Evolutionary conservation across 495 filamentous ascomycete species (phyloP), one percentile per base, ranked within the genome.

Genomic region (Trichoderma erinaceum): DNA sequence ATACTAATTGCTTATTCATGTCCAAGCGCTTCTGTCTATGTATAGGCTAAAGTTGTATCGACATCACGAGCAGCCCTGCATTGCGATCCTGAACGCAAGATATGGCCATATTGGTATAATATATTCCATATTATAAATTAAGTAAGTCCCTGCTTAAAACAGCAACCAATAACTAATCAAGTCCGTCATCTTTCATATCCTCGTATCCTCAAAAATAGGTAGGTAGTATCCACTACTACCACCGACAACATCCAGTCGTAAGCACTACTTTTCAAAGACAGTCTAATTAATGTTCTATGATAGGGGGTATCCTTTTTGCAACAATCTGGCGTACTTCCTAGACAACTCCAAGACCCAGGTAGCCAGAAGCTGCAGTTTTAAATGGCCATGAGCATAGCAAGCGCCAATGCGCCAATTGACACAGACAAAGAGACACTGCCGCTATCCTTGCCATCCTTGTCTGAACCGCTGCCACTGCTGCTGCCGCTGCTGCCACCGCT

Each of bases 381-480:
- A 41, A 41, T 64, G 23, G 41, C 64, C 64, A 65, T 65, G 18
- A 46, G 35, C 35, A 46, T 7, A 65, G 63, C 63, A 3, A 65
- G 64, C 15, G 21, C 64, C 64, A 65, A 10, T 21, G 64, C 64
- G 12, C 35, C 64, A 7, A 65, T 25, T 3, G 64, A 41, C 6
- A 65, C 41, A 12, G 35, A 69, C 12, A 21, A 23, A 64, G 64
- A 64, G 10, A 66, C 13, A 1, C 41, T 52, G 35, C 52, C 23
- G 27, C 35, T 41, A 65, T 64, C 21, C 69, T 70, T 41, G 56
- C 56, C 56, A 25, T 61, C 25, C 69, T 70, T 41, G 56, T 32
- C 56, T 23, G 23, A 27, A 15, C 23, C 29, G 56, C 56, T 18
- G 56, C n/a, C 56, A 25, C 56, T 61, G 27, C 56, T 25, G 56